Evolutionary conservation across 1,284 basidiomycete species (phyloP).

Genomic region (Takashimella tepidaria): DNA sequence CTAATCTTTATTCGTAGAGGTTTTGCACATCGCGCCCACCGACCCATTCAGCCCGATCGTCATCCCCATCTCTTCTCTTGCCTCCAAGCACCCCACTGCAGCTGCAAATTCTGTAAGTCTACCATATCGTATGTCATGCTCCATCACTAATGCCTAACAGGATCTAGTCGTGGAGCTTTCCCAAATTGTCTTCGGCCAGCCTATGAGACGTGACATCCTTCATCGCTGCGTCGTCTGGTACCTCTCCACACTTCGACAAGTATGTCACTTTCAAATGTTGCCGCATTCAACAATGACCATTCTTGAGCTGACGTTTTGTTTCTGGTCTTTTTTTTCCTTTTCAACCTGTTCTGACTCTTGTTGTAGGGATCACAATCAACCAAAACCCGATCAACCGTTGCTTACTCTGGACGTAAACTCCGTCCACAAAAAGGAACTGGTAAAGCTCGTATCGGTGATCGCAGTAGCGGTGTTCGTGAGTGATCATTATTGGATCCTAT

Average conservation of each 20-base stretch:
- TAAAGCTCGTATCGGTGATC: slow-evolving; percentile 81
- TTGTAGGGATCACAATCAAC: slow-evolving; percentile 52
- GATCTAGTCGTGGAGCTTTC: slow-evolving; percentile 37
- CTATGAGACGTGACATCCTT: slow-evolving; percentile 83
- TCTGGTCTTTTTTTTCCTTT: too few species aligned
- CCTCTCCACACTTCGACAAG: slow-evolving; percentile 79
- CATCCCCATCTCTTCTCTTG: slow-evolving; percentile 41
- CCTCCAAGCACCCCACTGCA: slow-evolving; percentile 31
- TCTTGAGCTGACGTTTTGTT: too few species aligned
- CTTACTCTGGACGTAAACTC: slow-evolving; percentile 82
- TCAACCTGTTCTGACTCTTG: too few species aligned
- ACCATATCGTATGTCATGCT: background rate
- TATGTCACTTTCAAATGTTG: slow-evolving; percentile 8
- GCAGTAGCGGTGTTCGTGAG: slow-evolving; percentile 74
- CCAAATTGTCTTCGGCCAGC: slow-evolving; percentile 66
- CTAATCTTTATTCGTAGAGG: slow-evolving; percentile 9
- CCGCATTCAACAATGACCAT: too few species aligned
- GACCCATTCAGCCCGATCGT: slow-evolving; percentile 24
- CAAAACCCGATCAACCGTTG: slow-evolving; percentile 84
- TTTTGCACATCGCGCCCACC: slow-evolving; percentile 7
- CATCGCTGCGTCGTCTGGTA: slow-evolving; percentile 90
- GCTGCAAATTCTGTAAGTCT: slow-evolving; percentile 27
- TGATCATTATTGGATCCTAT: slow-evolving; percentile 12
- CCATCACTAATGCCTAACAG: slow-evolving; percentile 12
- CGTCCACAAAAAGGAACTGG: slow-evolving; percentile 90